Evolutionary conservation across 2,329 filamentous ascomycete genomes (phyloP).

Genomic region (Alternaria atra): DNA sequence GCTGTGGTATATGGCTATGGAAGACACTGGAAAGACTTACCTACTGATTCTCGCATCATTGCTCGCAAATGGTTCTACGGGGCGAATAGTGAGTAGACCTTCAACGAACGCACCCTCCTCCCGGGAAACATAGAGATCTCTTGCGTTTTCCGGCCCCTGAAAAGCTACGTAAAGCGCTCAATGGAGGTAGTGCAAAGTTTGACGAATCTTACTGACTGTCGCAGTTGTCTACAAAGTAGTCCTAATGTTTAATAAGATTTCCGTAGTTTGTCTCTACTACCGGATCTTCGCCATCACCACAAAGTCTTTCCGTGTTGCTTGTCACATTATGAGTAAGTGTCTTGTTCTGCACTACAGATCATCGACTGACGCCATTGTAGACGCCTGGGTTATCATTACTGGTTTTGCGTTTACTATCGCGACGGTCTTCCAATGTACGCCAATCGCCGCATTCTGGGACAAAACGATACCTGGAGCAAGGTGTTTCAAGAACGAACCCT

Average conservation of each 20-base stretch:
- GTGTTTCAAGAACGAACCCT: slow-evolving; percentile 42
- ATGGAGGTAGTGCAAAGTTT: background rate
- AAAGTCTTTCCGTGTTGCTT: slow-evolving; percentile 37
- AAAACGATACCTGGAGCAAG: slow-evolving; percentile 33
- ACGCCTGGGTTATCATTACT: slow-evolving; percentile 43
- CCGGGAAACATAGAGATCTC: background rate
- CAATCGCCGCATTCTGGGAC: slow-evolving; percentile 44
- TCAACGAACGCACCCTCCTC: background rate
- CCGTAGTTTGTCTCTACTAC: slow-evolving; percentile 45
- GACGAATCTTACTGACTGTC: background rate
- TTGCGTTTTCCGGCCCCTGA: background rate
- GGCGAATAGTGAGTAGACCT: slow-evolving; percentile 30
- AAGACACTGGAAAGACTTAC: slow-evolving; percentile 25
- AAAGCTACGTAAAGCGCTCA: background rate
- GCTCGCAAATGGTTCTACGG: slow-evolving; percentile 43
- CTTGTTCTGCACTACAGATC: background rate
- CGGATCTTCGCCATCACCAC: slow-evolving; percentile 44
- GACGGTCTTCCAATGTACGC: slow-evolving; percentile 47
- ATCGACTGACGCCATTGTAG: background rate
- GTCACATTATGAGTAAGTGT: slow-evolving; percentile 31
- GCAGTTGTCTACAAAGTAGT: slow-evolving; percentile 50
- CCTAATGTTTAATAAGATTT: slow-evolving; percentile 47
- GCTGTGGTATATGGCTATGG: slow-evolving; percentile 37
- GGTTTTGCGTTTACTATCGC: slow-evolving; percentile 40
- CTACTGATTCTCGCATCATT: slow-evolving; percentile 21